These are phyloP conservation scores for Ceratocystiopsis brevicomis DNA, from an alignment of 2,329 filamentous ascomycete species.

Conservation along the genomic window DNA sequence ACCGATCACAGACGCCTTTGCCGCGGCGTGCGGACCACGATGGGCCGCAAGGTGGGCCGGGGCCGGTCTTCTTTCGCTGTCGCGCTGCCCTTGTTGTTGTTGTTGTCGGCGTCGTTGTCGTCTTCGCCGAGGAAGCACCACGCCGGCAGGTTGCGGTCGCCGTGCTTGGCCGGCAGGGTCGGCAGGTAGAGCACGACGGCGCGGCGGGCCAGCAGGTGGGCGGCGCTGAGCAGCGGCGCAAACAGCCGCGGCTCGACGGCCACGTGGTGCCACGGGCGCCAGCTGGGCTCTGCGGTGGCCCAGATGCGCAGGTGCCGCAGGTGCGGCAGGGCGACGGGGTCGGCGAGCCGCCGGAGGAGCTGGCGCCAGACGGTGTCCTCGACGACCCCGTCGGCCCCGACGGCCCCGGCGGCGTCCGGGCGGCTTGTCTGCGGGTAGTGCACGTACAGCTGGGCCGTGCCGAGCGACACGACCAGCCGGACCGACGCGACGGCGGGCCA, in stretches of 20 bases:
- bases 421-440: too few relatives aligned
- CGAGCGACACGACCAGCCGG: constrained; percentile 12
- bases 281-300: constrained; percentile 11
- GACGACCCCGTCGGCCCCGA: background rate
- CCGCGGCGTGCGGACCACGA: constrained; percentile 1
- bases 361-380: constrained; percentile 13
- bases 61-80: too few relatives aligned
- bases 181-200: constrained; percentile 2
- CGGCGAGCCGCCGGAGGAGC: constrained; percentile 10
- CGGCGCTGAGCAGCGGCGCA: constrained; percentile 6
- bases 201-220: background rate
- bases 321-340: constrained; percentile 1
- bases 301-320: constrained; percentile 13
- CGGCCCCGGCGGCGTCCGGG: constrained; percentile 1
- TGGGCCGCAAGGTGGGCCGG: background rate
- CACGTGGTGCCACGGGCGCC: constrained; percentile 13
- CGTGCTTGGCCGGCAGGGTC: background rate
- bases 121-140: background rate
- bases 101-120: background rate
- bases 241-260: constrained; percentile 15
- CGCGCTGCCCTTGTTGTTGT: background rate
- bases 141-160: background rate
- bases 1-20: background rate
- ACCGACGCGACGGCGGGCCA: constrained; percentile 10
- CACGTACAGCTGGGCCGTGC: background rate